Evolutionary conservation across 2,329 filamentous ascomycete genomes (phyloP), one percentile per base, ranked within the genome.

Genomic region (Clarireedia sp.): DNA sequence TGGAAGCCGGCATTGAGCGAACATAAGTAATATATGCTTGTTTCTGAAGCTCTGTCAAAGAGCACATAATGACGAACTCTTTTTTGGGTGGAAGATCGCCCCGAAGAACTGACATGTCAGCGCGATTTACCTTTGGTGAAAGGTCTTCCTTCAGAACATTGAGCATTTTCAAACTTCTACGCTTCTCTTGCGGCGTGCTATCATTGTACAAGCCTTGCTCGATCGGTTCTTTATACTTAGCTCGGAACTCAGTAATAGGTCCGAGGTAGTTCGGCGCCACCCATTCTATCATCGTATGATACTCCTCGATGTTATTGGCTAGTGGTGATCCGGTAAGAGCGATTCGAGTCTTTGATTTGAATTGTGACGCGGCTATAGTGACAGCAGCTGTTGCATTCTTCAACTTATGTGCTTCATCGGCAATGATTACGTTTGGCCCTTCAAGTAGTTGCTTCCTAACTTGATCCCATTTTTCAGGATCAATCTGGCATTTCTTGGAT

Each of bases 281-380:
- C 89, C 90, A 96, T 60, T 91, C 80, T 56, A 96, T 86, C 81
- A 95, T 89, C n/a, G 83, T 74, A 66, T 85, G 90, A 66, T 95
- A 95, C 64, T 96, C 91, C 26, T 79, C 74, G 0, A 96, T 82
- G 51, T 89, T 87, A 66, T 96, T 96, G 4, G 88, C 84, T 51
- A 96, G 74, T 0, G 91, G 91, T 0, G 90, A 92, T 0, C 90
- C 91, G 0, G 90, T 95, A 59, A 96, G 75, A 5, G 90, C 91
- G 60, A 96, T 87, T 10, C 90, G 83, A 57, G 78, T 85, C 53
- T 74, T 80, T 0, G 90, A 87, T 57, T 69, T 75, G 66, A 96
- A 86, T 10, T 73, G 69, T 1, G 73, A 72, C 19, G 84, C 80
- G 5, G 79, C 75, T 38, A 69, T 60, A 44, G 82, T 74, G 36